These are phyloP conservation scores for Candida easanensis DNA, from an alignment of 805 yeast species.

Conservation along the genomic window DNA sequence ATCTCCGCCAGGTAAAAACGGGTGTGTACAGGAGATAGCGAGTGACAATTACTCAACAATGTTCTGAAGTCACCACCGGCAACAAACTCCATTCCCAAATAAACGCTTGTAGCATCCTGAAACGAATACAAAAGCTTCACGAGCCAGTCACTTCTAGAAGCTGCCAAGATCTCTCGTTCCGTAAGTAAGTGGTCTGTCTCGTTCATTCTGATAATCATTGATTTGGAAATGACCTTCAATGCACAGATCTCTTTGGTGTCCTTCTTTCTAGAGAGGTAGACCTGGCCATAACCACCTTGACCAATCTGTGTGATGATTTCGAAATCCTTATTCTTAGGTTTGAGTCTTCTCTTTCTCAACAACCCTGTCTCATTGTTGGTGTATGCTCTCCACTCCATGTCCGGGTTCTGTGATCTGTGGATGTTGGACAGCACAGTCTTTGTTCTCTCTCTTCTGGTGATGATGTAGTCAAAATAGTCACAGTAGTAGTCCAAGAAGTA, in stretches of 20 bases:
- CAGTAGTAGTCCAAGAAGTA: conserved; percentile 94
- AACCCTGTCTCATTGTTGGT: conserved; percentile 80
- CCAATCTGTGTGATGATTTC: conserved; percentile 98
- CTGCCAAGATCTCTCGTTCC: conserved; percentile 95
- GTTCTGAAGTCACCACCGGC: conserved; percentile 99
- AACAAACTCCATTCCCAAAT: conserved; percentile 98
- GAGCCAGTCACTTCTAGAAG: conserved; percentile 93
- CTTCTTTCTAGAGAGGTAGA: conserved; percentile 88
- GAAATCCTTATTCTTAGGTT: conserved; percentile 93
- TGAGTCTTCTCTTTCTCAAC: conserved; percentile 82
- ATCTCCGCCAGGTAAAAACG: conserved; percentile 93
- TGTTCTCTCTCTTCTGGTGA: conserved; percentile 81
- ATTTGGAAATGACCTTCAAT: conserved; percentile 84
- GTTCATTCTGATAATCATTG: conserved; percentile 79
- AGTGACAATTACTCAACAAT: conserved; percentile 87
- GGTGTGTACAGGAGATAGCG: conserved; percentile 90
- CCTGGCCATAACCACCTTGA: conserved; percentile 99
- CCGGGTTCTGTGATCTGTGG: conserved; percentile 34
- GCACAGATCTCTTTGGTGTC: conserved; percentile 97
- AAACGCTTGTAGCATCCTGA: conserved; percentile 87
- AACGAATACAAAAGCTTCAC: conserved; percentile 92
- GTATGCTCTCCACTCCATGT: conserved; percentile 69
- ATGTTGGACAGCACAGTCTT: conserved; percentile 62
- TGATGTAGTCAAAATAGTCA: conserved; percentile 91
- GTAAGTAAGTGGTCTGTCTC: conserved; percentile 95